Evolutionary conservation across 129 eudicot species (phyloP), one percentile per base, ranked within the genome.

Genomic region (Chrysanthemum lavandulifolium): DNA sequence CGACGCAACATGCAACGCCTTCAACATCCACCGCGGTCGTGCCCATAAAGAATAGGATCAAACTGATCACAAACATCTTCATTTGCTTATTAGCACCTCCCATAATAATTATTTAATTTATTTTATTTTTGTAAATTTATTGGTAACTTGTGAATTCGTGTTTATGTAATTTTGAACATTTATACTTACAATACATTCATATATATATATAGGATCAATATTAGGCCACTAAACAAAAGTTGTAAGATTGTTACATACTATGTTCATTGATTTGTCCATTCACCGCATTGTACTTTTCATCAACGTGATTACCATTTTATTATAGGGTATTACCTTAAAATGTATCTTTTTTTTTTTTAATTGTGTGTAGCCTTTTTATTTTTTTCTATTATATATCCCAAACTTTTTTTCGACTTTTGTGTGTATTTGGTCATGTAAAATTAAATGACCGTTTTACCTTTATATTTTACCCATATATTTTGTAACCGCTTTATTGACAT

Each of bases 251-350:
- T 76, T 57, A 12, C 48, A 48, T 51, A 67, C 69, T 68, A 76
- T 57, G 80, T 29, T 19, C 74, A 59, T 59, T 76, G 74, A 27
- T 76, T 29, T 76, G 74, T 48, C 62, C 69, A 56, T 13, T 53
- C 18, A 12, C 45, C 0, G 45, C 45, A 36, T 36, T 36, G 45
- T 36, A 36, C 9, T 36, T 36, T 36, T 36, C 45, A 36, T 36
- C 9, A 31, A 31, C 6, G 36, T 29, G 25, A 23, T 21, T 3
- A 27, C 31, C 31, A 27, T 27, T 27, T 27, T 21, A 21, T 21
- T 21, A 21, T 21, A 21, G 23, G 23, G 23, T 0, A 21, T 21
- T 21, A 21, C 23, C 1, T 21, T 0, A 21, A 21, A 21, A 21
- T 21, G 23, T 21, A 21, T 21, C 23, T 21, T 21, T 1, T 0